Base-by-base conservation (phyloP, 1,284 basidiomycete species). In the Chalciporus sp. region DNA sequence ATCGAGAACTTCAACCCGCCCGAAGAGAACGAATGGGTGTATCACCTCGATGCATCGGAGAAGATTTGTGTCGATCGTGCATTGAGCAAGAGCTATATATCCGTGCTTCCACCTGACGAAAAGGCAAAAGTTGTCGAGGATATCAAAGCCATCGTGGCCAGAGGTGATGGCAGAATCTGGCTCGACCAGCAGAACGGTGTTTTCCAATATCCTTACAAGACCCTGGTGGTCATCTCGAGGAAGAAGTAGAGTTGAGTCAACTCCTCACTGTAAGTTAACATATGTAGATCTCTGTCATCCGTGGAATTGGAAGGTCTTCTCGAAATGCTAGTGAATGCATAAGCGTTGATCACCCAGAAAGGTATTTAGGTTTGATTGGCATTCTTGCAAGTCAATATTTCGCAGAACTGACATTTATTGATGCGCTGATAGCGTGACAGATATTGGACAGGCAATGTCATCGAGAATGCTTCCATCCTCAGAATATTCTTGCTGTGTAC, bases 1-100 rank as follows among this genome's bases (percentile, higher is more conserved):
- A 59, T 72, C 47, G 64, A 71, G 19, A 66, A 68, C 50, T 91
- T 91, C 67, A 63, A 76, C 49, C 68, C 78, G 14, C 82, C 76
- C 3, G 69, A 81, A 56, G 85, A 89, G 66, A 73, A 75, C 53
- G 65, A 68, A 23, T 88, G 81, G 77, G 57, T 67, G 6, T 81
- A 83, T 54, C 62, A 68, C 8, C 70, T 88, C 14, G 70, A 74
- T 12, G 74, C 76, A 0, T 83, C 80, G 2, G 68, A 74, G 27
- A 72, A 84, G n/a, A 74, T 74, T 19, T 81, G 79, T 11, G 67
- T 83, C n/a, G 73, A 88, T 51, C 76, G 90, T 47, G 86, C 82
- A 0, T 73, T 71, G 50, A 90, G 83, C 73, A 91, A 90, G 74
- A 90, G 88, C 63, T 92, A 90, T 64, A 82, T 90, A 39, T 74